Percentiles rank a stretch among this genome's conserved stretches.
Conservation (phyloP, 208 protist genomes). For the Leishmania tropica region DNA sequence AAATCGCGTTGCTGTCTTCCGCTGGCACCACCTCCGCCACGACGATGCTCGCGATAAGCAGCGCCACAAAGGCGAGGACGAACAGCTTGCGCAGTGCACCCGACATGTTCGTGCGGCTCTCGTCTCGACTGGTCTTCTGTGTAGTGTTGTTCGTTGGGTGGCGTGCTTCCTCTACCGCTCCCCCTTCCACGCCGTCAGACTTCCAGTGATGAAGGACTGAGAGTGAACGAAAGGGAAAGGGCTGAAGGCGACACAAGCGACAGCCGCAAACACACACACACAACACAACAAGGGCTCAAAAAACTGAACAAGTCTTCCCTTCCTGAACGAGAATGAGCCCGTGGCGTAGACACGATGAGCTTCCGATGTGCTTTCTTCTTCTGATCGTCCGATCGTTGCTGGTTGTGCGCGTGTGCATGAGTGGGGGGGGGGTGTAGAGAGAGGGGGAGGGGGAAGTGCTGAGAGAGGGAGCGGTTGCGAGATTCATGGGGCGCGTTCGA, state of each 20-base stretch:
- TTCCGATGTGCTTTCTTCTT: background rate
- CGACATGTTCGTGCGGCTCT: background rate
- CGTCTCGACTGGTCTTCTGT: background rate
- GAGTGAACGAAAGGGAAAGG: too few relatives aligned
- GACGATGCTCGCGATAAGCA: slow-evolving; percentile 20
- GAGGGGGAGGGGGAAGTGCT: background rate
- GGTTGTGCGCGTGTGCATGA: background rate
- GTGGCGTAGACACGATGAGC: background rate
- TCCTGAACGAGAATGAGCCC: background rate
- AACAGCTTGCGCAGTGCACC: slow-evolving; percentile 20
- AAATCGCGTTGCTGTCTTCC: background rate
- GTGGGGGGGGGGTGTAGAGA: background rate
- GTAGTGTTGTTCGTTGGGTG: background rate
- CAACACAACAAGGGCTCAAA: background rate
- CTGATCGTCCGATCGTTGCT: background rate
- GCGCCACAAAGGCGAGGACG: slow-evolving; percentile 20
- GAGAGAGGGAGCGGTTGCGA: background rate
- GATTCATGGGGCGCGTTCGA: background rate
- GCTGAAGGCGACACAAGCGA: background rate
- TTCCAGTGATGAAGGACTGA: background rate
- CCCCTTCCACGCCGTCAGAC: background rate
- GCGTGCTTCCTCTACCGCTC: background rate
- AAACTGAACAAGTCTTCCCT: background rate
- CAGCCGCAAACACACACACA: background rate
- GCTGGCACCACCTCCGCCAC: slow-evolving; percentile 14